Evolutionary conservation across 306 rosid species (phyloP).

Genomic region (Dryas alaskensis): DNA sequence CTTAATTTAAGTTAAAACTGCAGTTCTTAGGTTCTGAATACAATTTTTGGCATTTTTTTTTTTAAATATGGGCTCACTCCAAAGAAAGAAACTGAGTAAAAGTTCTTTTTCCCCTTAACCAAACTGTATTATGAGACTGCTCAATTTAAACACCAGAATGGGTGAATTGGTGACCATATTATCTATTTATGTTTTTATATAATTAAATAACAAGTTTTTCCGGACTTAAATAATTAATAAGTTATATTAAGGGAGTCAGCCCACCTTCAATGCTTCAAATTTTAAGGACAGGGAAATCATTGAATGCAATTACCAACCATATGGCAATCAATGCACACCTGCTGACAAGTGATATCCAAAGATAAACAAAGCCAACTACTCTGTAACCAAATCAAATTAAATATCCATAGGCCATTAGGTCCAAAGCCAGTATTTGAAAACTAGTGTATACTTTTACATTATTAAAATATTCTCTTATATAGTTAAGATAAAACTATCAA

Average conservation of each 20-base stretch:
- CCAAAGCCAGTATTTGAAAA: background rate
- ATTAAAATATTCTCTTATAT: no score
- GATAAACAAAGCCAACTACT: conserved; percentile 7
- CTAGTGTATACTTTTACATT: no score
- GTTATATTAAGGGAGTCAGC: background rate
- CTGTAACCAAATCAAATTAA: background rate
- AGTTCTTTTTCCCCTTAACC: background rate
- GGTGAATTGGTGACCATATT: background rate
- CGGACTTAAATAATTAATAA: no score
- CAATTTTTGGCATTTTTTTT: no score
- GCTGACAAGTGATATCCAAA: background rate
- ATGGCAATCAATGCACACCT: conserved; percentile 1
- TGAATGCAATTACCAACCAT: background rate
- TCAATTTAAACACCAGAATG: background rate
- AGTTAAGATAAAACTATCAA: no score
- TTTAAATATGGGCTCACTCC: no score
- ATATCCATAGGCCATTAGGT: background rate
- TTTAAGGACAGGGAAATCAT: conserved; percentile 10
- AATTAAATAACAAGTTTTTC: no score
- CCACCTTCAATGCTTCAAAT: conserved; percentile 5
- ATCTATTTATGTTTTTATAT: background rate
- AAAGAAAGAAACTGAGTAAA: background rate
- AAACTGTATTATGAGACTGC: background rate
- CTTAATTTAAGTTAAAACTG: no score
- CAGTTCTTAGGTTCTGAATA: no score